Evolutionary conservation across 805 yeast species (phyloP).

Genomic region (Ogataea zsoltii): DNA sequence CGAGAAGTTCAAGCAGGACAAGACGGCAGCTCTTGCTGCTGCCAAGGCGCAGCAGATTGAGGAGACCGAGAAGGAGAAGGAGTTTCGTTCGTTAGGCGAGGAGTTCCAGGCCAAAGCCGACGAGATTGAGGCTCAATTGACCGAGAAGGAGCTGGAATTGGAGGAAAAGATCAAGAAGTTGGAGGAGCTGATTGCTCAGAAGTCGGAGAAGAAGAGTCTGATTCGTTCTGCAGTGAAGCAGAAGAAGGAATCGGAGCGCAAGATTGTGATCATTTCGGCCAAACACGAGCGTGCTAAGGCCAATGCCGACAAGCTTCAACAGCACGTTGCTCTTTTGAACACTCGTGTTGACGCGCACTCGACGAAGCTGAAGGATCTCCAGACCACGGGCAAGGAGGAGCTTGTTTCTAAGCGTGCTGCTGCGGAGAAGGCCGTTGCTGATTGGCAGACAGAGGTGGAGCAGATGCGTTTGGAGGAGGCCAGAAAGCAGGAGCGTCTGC

Average conservation of each 20-base stretch:
- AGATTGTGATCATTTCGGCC: slow-evolving; percentile 35
- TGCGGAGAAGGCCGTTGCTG: slow-evolving; percentile 41
- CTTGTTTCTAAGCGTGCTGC: slow-evolving; percentile 39
- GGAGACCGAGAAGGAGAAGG: slow-evolving; percentile 33
- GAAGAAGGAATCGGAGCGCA: slow-evolving; percentile 44
- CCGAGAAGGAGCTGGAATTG: slow-evolving; percentile 42
- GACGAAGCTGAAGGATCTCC: slow-evolving; percentile 41
- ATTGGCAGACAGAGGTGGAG: slow-evolving; percentile 49
- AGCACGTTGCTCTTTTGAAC: slow-evolving; percentile 46
- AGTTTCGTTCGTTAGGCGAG: slow-evolving; percentile 42
- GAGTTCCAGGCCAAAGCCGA: slow-evolving; percentile 41
- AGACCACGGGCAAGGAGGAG: slow-evolving; percentile 38
- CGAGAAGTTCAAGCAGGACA: slow-evolving; percentile 42
- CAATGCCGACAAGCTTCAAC: slow-evolving; percentile 39
- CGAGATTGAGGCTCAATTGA: slow-evolving; percentile 35
- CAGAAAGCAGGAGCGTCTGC: slow-evolving; percentile 45
- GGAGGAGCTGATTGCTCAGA: slow-evolving; percentile 44
- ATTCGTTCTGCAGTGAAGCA: slow-evolving; percentile 29
- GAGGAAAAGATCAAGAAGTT: slow-evolving; percentile 28
- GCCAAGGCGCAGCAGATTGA: slow-evolving; percentile 32
- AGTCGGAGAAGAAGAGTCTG: slow-evolving; percentile 38
- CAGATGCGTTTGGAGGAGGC: slow-evolving; percentile 46
- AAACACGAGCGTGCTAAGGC: slow-evolving; percentile 40
- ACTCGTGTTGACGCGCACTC: slow-evolving; percentile 46
- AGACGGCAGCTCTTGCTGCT: slow-evolving; percentile 28